These are phyloP conservation scores for Alternaria postmessia DNA, from an alignment of 2,329 filamentous ascomycete genomes.

Conservation along the genomic window DNA sequence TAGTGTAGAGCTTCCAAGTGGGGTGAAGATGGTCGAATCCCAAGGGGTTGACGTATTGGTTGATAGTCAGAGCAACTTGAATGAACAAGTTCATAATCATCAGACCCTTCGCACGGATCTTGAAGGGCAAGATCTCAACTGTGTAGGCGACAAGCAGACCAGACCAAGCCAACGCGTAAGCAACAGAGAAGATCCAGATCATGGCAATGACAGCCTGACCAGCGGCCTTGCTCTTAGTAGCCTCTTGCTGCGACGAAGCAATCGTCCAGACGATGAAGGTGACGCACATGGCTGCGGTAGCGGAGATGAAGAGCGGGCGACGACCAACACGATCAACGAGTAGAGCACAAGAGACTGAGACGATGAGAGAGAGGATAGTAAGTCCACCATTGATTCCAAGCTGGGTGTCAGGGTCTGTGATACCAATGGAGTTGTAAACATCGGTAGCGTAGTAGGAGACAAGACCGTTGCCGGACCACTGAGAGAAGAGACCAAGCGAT, in stretches of 20 bases:
- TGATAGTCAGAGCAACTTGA: slow-evolving; percentile 68
- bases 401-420: slow-evolving; percentile 55
- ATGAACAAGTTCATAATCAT: slow-evolving; percentile 69
- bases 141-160: slow-evolving; percentile 64
- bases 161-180: slow-evolving; percentile 66
- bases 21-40: slow-evolving; percentile 67
- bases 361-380: slow-evolving; percentile 66
- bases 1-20: slow-evolving; percentile 70
- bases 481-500: slow-evolving; percentile 71
- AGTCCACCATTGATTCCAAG: slow-evolving; percentile 62
- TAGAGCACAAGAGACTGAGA: slow-evolving; percentile 65
- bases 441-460: slow-evolving; percentile 73
- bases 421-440: slow-evolving; percentile 69
- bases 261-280: slow-evolving; percentile 50
- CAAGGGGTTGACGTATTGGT: slow-evolving; percentile 69
- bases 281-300: slow-evolving; percentile 42
- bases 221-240: slow-evolving; percentile 45
- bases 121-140: slow-evolving; percentile 60
- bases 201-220: slow-evolving; percentile 59
- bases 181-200: slow-evolving; percentile 60
- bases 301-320: slow-evolving; percentile 40
- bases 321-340: slow-evolving; percentile 64
- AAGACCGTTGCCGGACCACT: slow-evolving; percentile 73
- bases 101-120: slow-evolving; percentile 59
- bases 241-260: slow-evolving; percentile 62